Evolutionary conservation across 495 filamentous ascomycete species (phyloP).

Genomic region (Sordaria brevicollis): DNA sequence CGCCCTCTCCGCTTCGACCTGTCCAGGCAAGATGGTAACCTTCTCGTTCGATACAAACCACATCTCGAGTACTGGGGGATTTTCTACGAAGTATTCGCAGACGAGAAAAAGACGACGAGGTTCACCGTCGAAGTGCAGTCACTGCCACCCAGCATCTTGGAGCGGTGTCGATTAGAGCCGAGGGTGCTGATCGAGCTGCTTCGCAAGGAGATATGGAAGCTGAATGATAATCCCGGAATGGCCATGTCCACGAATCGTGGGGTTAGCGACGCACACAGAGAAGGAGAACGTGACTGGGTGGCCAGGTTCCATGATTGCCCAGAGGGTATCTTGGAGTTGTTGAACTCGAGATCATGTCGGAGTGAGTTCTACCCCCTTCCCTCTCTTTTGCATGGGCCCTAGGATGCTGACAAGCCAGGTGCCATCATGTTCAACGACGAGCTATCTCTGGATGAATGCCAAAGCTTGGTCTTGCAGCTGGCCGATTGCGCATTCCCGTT

Average conservation of each 20-base stretch:
- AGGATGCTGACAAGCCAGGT: slow-evolving; percentile 18
- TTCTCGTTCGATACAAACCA: slow-evolving; percentile 41
- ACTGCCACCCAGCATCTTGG: slow-evolving; percentile 62
- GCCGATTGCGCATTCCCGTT: slow-evolving; percentile 74
- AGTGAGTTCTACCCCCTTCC: slow-evolving; percentile 28
- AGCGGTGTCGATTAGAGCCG: slow-evolving; percentile 64
- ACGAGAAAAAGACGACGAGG: background rate
- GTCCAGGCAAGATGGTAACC: slow-evolving; percentile 41
- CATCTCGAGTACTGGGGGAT: slow-evolving; percentile 69
- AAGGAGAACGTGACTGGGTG: slow-evolving; percentile 39
- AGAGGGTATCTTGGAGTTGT: slow-evolving; percentile 67
- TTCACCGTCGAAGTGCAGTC: slow-evolving; percentile 37
- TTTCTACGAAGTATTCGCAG: slow-evolving; percentile 34
- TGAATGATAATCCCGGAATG: slow-evolving; percentile 18
- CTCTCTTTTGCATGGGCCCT: background rate
- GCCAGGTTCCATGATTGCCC: slow-evolving; percentile 56
- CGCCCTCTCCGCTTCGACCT: slow-evolving; percentile 55
- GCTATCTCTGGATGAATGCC: slow-evolving; percentile 55
- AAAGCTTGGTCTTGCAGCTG: slow-evolving; percentile 49
- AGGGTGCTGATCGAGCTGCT: slow-evolving; percentile 59
- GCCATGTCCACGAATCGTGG: background rate
- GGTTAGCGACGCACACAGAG: background rate
- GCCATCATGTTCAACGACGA: slow-evolving; percentile 97
- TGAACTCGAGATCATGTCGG: slow-evolving; percentile 84
- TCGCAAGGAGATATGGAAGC: slow-evolving; percentile 61